Percentiles rank a stretch among this genome's conserved stretches.
phyloP scores from a whole-genome alignment of 2,329 filamentous ascomycete genomes.

The Penicillium decumbens region DNA sequence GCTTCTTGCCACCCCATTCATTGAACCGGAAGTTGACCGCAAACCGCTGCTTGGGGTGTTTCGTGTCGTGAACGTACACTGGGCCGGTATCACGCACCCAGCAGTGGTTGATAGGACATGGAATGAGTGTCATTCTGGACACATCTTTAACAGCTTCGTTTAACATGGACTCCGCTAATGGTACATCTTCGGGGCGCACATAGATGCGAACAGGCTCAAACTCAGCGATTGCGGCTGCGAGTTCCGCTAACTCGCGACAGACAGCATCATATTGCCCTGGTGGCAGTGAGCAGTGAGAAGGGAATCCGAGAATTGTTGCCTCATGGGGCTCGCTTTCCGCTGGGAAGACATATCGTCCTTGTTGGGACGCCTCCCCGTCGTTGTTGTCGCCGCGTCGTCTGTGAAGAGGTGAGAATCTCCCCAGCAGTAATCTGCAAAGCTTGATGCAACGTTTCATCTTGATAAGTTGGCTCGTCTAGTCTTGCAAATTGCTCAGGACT shows the following conservation, averaged over 20 bases:
- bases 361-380: neutral
- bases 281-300: neutral
- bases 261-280: neutral
- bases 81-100: neutral
- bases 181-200: neutral
- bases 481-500: neutral
- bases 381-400: neutral
- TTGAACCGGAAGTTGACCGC: neutral
- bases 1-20: neutral
- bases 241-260: neutral
- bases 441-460: neutral
- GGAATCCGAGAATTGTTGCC: neutral
- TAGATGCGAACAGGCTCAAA: neutral
- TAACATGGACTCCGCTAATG: neutral
- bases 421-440: neutral
- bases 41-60: neutral
- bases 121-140: neutral
- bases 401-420: neutral
- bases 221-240: neutral
- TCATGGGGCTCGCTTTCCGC: neutral
- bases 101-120: neutral
- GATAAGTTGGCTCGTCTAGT: neutral
- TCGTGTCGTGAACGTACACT: neutral
- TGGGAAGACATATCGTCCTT: neutral
- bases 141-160: neutral